These are phyloP conservation scores for Cryphonectria carpinicola DNA, from an alignment of 2,329 filamentous ascomycete species.

Conservation along the genomic window DNA sequence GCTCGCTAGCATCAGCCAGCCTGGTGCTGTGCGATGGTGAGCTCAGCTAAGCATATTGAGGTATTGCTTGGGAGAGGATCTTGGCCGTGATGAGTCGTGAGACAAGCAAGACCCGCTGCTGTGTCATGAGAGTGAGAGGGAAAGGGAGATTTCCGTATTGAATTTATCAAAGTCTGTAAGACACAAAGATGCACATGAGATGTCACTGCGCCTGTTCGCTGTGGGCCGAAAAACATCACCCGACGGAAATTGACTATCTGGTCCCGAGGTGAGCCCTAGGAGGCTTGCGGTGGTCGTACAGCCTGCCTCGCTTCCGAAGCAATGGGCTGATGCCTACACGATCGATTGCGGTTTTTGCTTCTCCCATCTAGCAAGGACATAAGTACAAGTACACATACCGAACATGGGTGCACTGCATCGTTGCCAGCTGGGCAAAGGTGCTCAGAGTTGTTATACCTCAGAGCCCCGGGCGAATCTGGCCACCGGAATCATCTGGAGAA, in stretches of 20 bases:
- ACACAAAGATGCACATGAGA: not conserved
- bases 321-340: not conserved
- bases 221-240: not conserved
- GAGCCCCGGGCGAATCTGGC: not conserved
- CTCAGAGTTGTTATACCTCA: not conserved
- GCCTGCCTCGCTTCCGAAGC: not conserved
- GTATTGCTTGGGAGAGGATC: not conserved
- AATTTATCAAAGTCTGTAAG: not conserved
- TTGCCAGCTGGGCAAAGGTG: too few species aligned
- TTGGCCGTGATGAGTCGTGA: not conserved
- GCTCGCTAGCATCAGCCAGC: not conserved
- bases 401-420: not conserved
- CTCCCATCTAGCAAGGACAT: not conserved
- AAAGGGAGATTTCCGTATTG: not conserved
- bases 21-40: constrained; percentile 19
- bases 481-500: not conserved
- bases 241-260: not conserved
- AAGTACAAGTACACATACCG: not conserved
- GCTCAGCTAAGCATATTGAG: constrained; percentile 3
- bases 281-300: not conserved
- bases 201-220: too few species aligned
- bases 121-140: not conserved
- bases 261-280: not conserved
- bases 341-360: not conserved
- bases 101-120: not conserved